phyloP scores from a whole-genome alignment of 768 basidiomycete genomes.

The Tricholoma hemisulphureum region DNA sequence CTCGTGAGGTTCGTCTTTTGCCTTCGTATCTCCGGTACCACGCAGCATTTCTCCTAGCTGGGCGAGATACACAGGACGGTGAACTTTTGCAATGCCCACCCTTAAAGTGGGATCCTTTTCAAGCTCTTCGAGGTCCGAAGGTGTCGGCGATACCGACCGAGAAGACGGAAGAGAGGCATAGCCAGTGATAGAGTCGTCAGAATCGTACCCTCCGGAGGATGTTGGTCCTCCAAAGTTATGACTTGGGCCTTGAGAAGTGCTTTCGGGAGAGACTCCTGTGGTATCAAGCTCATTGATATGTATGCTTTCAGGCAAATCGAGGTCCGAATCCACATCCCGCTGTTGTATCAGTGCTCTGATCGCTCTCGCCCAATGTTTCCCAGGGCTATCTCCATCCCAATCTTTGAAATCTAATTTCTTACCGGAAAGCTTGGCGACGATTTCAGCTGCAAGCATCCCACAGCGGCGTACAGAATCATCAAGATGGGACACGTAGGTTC shows the following conservation, averaged over 20 bases:
- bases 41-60: conserved; percentile 82
- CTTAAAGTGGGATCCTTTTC: conserved; percentile 83
- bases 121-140: conserved; percentile 76
- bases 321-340: conserved; percentile 51
- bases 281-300: neutral
- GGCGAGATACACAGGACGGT: conserved; percentile 85
- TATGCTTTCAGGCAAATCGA: conserved; percentile 15
- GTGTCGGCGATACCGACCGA: conserved; percentile 78
- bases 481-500: conserved; percentile 73
- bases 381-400: conserved; percentile 78
- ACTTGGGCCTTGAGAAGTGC: neutral
- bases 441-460: conserved; percentile 92
- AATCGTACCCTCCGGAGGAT: conserved; percentile 52
- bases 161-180: conserved; percentile 69
- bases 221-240: conserved; percentile 18
- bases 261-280: neutral
- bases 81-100: conserved; percentile 64
- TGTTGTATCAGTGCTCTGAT: conserved; percentile 52
- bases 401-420: conserved; percentile 75
- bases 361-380: conserved; percentile 60
- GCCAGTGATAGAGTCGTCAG: conserved; percentile 82
- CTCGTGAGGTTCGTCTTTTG: conserved; percentile 58
- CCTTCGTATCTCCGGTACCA: conserved; percentile 47
- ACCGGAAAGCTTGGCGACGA: conserved; percentile 58
- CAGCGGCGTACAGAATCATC: conserved; percentile 77